Conservation (phyloP, 495 filamentous ascomycete species). For the Hypoxylon rickii region DNA sequence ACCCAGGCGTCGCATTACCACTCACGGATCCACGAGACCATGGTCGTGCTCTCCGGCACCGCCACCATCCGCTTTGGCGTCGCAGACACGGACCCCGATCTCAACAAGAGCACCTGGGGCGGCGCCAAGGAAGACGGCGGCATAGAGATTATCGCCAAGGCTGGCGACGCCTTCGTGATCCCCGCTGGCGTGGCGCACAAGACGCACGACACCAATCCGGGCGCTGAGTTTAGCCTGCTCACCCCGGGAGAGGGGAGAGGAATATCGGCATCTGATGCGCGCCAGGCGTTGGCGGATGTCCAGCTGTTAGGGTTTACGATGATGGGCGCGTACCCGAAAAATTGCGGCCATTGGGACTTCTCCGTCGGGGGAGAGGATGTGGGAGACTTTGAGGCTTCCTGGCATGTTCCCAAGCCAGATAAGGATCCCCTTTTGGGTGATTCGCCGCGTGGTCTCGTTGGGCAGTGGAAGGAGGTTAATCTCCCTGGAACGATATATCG, state of each 20-base stretch:
- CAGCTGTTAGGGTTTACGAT: constrained; percentile 40
- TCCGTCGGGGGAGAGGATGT: constrained; percentile 1
- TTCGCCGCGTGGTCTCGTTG: constrained; percentile 66
- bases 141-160: not conserved
- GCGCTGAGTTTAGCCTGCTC: not conserved
- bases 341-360: constrained; percentile 8
- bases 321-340: constrained; percentile 10
- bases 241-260: constrained; percentile 1
- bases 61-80: constrained; percentile 10
- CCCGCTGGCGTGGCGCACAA: constrained; percentile 6
- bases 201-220: not conserved
- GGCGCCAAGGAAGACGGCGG: not conserved
- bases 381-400: not conserved
- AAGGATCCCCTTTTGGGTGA: constrained; percentile 1
- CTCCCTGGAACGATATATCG: no score
- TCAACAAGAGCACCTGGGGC: constrained; percentile 5
- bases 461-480: constrained; percentile 63
- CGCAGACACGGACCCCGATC: constrained; percentile 2
- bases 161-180: constrained; percentile 6
- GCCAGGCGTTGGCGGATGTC: constrained; percentile 9
- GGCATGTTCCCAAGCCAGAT: not conserved
- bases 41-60: constrained; percentile 3
- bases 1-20: constrained; percentile 2
- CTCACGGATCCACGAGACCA: constrained; percentile 4
- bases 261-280: not conserved